Evolutionary conservation across 192 early-diverging fungal species (phyloP).

Genomic region (Backusella circina): DNA sequence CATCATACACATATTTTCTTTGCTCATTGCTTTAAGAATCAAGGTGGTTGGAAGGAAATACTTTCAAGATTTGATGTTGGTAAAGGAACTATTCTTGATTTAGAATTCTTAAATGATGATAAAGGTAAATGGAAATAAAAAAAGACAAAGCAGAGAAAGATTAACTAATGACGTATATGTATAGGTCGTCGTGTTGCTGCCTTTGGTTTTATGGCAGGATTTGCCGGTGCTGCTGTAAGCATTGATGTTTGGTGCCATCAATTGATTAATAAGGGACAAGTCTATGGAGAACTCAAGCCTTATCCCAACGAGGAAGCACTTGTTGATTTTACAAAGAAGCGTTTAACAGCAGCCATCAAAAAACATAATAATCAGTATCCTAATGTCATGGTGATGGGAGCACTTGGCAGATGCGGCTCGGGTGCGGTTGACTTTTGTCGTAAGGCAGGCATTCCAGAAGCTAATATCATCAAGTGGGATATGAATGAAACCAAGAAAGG

Average conservation of each 20-base stretch:
- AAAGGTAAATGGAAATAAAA: constrained; percentile 35
- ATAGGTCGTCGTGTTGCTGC: constrained; percentile 87
- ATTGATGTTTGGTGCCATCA: constrained; percentile 90
- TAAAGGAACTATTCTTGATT: constrained; percentile 82
- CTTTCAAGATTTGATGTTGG: constrained; percentile 79
- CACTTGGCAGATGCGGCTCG: constrained; percentile 88
- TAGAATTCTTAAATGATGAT: constrained; percentile 89
- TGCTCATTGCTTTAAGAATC: constrained; percentile 97
- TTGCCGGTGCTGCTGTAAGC: constrained; percentile 88
- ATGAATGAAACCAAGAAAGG: constrained; percentile 87
- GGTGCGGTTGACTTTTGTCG: constrained; percentile 83
- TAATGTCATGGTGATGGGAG: constrained; percentile 94
- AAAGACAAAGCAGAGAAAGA: neutral
- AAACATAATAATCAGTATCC: constrained; percentile 62
- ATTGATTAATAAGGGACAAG: constrained; percentile 45
- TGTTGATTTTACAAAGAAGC: constrained; percentile 63
- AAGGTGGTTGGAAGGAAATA: constrained; percentile 93
- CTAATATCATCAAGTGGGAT: constrained; percentile 92
- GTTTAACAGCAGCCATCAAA: constrained; percentile 54
- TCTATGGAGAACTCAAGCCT: constrained; percentile 74
- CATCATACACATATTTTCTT: constrained; percentile 95
- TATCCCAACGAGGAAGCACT: constrained; percentile 82
- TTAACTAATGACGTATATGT: neutral
- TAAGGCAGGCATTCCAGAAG: constrained; percentile 77
- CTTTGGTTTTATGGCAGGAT: constrained; percentile 96